These are phyloP conservation scores for Claviceps monticola DNA, from an alignment of 2,329 filamentous ascomycete species.

Conservation along the genomic window DNA sequence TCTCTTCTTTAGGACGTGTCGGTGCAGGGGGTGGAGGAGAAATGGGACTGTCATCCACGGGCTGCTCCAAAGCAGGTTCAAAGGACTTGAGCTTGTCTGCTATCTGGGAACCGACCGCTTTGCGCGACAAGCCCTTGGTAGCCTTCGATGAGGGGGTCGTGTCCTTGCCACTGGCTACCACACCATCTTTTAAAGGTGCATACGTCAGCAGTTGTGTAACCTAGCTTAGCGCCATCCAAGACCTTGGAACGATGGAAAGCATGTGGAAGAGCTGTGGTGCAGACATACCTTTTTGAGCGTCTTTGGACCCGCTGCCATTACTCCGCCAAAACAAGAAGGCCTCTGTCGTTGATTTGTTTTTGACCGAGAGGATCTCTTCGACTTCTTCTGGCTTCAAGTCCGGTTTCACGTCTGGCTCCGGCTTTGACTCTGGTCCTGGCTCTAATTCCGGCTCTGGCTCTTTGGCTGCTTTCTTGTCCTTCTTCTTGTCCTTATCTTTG, in stretches of 20 bases:
- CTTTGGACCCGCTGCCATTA: conserved; percentile 26
- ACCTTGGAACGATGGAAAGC: conserved; percentile 1
- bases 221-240: conserved; percentile 20
- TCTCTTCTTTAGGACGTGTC: conserved; percentile 15
- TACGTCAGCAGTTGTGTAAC: conserved; percentile 36
- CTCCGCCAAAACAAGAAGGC: conserved; percentile 46
- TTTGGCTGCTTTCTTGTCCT: conserved; percentile 9
- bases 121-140: conserved; percentile 27
- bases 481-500: conserved; percentile 13
- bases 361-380: conserved; percentile 26
- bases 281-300: conserved; percentile 25
- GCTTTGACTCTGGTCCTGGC: conserved; percentile 7
- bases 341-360: conserved; percentile 21
- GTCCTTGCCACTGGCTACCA: conserved; percentile 22
- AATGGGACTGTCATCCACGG: conserved; percentile 18
- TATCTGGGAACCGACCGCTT: conserved; percentile 36
- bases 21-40: conserved; percentile 23
- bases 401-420: conserved; percentile 10
- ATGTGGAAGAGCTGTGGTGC: conserved; percentile 3
- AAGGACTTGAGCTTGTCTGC: conserved; percentile 44
- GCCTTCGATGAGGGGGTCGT: conserved; percentile 24
- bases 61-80: conserved; percentile 27
- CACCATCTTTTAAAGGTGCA: conserved; percentile 30
- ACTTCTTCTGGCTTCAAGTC: conserved; percentile 29
- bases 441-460: conserved; percentile 7